Evolutionary conservation across 2,329 filamentous ascomycete genomes (phyloP).

Genomic region (Aspergillus oerlinghausenensis): DNA sequence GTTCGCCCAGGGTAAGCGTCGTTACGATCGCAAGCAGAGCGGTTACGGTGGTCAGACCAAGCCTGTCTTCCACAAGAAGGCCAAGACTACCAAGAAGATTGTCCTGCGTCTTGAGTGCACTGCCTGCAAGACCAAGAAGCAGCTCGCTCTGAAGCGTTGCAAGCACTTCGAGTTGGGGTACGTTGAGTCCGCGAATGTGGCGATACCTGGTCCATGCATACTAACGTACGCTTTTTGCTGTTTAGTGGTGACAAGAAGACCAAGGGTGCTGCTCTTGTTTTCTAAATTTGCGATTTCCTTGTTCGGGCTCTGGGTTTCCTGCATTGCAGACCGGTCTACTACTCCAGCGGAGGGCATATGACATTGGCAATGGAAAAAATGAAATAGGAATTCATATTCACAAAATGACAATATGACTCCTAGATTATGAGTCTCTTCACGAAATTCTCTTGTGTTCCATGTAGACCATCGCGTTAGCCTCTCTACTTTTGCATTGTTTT

Average conservation of each 20-base stretch:
- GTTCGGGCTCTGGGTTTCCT: conserved; percentile 41
- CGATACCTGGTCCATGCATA: conserved; percentile 8
- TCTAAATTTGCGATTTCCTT: conserved; percentile 65
- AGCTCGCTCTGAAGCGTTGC: conserved; percentile 98
- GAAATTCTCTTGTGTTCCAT: conserved; percentile 10
- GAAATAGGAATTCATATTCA: conserved; percentile 40
- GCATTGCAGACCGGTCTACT: conserved; percentile 33
- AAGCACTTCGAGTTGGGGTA: conserved; percentile 99
- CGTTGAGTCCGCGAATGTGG: conserved; percentile 36
- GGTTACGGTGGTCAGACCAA: conserved; percentile 99
- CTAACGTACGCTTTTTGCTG: conserved; percentile 38
- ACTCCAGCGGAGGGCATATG: conserved; percentile 33
- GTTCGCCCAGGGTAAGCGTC: conserved; percentile 98
- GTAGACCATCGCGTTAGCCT: not conserved
- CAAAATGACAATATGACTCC: conserved; percentile 32
- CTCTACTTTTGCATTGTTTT: not conserved
- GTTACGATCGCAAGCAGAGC: conserved; percentile 98
- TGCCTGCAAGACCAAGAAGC: conserved; percentile 95
- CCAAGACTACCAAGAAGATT: conserved; percentile 99
- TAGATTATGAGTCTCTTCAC: conserved; percentile 30
- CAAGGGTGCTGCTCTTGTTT: conserved; percentile 99
- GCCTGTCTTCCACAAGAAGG: conserved; percentile 99
- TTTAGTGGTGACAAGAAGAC: conserved; percentile 99
- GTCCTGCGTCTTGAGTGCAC: conserved; percentile 98
- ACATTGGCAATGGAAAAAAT: conserved; percentile 40